Percentiles rank a stretch among this genome's conserved stretches.
These are phyloP conservation scores for Borovskyia barvae DNA, from an alignment of 208 protist species.

Conservation along the genomic window DNA sequence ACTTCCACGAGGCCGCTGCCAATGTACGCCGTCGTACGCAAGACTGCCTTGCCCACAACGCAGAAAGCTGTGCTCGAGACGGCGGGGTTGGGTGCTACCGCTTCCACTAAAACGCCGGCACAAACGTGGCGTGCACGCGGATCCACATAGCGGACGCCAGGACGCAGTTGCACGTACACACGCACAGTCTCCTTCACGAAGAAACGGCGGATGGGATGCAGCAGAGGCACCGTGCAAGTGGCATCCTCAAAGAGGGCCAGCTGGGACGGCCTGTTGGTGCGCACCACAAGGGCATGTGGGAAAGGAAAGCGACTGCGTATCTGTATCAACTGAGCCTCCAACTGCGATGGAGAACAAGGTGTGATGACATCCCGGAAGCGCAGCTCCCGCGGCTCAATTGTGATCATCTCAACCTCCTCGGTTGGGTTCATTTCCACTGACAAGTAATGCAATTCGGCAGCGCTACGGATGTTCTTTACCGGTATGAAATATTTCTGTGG, in stretches of 20 bases:
- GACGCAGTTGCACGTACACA: constrained; percentile 68
- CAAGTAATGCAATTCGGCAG: constrained; percentile 63
- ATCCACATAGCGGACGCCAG: constrained; percentile 47
- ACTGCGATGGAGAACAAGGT: constrained; percentile 44
- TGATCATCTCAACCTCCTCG: constrained; percentile 60
- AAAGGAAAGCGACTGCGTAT: constrained; percentile 61
- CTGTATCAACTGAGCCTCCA: constrained; percentile 65
- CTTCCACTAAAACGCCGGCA: constrained; percentile 75
- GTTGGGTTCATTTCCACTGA: constrained; percentile 77
- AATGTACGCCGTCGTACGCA: constrained; percentile 45
- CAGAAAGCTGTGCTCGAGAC: constrained; percentile 37
- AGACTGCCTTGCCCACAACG: constrained; percentile 38
- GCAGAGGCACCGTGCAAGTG: constrained; percentile 60
- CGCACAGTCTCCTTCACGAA: constrained; percentile 63
- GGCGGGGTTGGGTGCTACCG: constrained; percentile 36
- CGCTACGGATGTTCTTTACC: constrained; percentile 75
- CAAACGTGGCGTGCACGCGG: constrained; percentile 40
- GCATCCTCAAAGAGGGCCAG: constrained; percentile 73
- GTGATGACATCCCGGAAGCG: constrained; percentile 65
- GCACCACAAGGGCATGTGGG: constrained; percentile 67
- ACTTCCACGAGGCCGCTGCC: constrained; percentile 58
- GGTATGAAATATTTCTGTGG: constrained; percentile 86
- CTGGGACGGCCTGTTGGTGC: constrained; percentile 74
- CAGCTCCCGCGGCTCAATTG: constrained; percentile 60
- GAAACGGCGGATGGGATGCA: constrained; percentile 49